Percentiles rank a stretch among this genome's conserved stretches.
These are phyloP conservation scores for Intubia oerlemansii DNA, from an alignment of 2,329 filamentous ascomycete genomes.

Conservation along the genomic window DNA sequence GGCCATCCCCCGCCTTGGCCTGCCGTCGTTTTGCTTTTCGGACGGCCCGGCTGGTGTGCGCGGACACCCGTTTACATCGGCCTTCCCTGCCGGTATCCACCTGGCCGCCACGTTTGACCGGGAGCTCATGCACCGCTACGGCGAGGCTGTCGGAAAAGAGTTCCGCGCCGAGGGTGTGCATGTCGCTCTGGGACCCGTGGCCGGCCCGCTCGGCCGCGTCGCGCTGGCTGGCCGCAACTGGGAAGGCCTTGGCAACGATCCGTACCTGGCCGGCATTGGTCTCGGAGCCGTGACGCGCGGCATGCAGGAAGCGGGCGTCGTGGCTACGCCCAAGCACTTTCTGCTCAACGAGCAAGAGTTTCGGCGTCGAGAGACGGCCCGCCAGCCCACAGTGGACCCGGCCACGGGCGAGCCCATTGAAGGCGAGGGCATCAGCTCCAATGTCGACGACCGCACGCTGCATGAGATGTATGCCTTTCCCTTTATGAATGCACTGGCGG, in stretches of 20 bases:
- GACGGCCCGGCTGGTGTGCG: slow-evolving; percentile 17
- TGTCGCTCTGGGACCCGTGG: slow-evolving; percentile 36
- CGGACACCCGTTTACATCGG: slow-evolving; percentile 14
- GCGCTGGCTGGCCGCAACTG: slow-evolving; percentile 41
- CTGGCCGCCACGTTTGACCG: slow-evolving; percentile 51
- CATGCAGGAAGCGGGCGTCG: slow-evolving; percentile 32
- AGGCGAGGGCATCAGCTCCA: slow-evolving; percentile 33
- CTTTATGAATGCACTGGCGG: slow-evolving; percentile 37
- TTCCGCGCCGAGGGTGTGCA: slow-evolving; percentile 49
- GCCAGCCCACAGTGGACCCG: slow-evolving; percentile 23
- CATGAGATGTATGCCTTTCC: slow-evolving; percentile 47
- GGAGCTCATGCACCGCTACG: slow-evolving; percentile 41
- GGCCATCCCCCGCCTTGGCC: slow-evolving; percentile 16
- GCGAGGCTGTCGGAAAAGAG: slow-evolving; percentile 45
- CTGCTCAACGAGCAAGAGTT: slow-evolving; percentile 39
- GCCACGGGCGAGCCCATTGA: slow-evolving; percentile 8
- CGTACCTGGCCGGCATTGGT: slow-evolving; percentile 13
- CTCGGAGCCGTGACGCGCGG: slow-evolving; percentile 11
- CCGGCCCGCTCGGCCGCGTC: slow-evolving; percentile 39
- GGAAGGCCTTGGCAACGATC: slow-evolving; percentile 23
- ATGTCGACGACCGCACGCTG: slow-evolving; percentile 42
- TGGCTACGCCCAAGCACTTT: slow-evolving; percentile 52
- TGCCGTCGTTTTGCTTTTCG: slow-evolving; percentile 23
- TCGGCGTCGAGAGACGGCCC: slow-evolving; percentile 17
- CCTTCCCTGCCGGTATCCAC: slow-evolving; percentile 47